These are phyloP conservation scores for Phtheirospermum japonicum DNA, from an alignment of 257 asterid species.

Conservation along the genomic window DNA sequence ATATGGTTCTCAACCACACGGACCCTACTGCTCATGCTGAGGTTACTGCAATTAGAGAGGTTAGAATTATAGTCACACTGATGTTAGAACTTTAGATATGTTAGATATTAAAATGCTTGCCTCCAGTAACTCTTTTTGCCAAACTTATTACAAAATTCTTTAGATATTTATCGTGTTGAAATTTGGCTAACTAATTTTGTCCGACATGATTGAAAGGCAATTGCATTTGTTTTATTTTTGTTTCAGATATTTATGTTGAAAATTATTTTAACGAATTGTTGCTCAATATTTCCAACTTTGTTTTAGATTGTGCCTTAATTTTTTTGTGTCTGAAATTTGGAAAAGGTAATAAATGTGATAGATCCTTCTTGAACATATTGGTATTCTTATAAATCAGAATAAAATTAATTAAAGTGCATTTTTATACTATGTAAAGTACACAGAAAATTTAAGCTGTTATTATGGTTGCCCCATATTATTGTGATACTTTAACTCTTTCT, in stretches of 20 bases:
- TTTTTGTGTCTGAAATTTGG: too few relatives aligned
- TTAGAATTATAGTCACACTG: slow-evolving; percentile 32
- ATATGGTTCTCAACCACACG: slow-evolving; percentile 68
- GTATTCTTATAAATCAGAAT: too few relatives aligned
- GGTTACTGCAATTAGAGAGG: slow-evolving; percentile 99
- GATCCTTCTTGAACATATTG: too few relatives aligned
- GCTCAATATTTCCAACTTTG: neutral
- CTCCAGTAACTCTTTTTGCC: neutral
- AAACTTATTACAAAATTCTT: neutral
- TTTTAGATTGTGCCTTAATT: neutral
- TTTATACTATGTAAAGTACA: too few relatives aligned
- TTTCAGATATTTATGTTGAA: neutral
- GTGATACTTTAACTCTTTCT: too few relatives aligned
- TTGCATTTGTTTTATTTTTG: slow-evolving; percentile 7
- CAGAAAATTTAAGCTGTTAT: too few relatives aligned
- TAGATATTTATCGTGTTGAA: neutral
- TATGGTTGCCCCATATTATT: too few relatives aligned
- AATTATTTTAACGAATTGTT: neutral
- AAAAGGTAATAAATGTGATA: too few relatives aligned
- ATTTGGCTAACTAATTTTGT: neutral
- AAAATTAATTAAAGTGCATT: too few relatives aligned
- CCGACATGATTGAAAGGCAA: neutral
- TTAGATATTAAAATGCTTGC: slow-evolving; percentile 13
- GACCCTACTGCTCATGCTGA: slow-evolving; percentile 99
- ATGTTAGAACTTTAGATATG: neutral